Conservation (phyloP, 176 grass and related monocot genomes). For the Tuctoria greenei region DNA sequence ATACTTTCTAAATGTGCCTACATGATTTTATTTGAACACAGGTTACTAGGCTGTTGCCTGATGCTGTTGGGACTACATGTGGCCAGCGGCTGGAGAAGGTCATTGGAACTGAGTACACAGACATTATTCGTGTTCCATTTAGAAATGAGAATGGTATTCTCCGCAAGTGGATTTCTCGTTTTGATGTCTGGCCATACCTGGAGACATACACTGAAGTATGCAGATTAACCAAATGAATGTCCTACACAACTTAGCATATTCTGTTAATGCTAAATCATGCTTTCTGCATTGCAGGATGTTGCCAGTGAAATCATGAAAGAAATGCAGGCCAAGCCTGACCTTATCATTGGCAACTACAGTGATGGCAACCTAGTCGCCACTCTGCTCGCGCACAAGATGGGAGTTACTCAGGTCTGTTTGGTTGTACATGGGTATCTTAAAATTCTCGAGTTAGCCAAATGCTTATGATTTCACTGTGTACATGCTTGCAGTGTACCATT, state of each 20-base stretch:
- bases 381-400: conserved; percentile 85
- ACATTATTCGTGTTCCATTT: conserved; percentile 91
- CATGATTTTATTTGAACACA: conserved; percentile 35
- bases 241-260: not conserved
- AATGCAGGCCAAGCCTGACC: conserved; percentile 88
- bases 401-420: conserved; percentile 77
- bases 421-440: not conserved
- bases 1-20: not conserved
- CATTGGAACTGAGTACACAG: conserved; percentile 78
- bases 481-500: conserved; percentile 73
- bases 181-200: conserved; percentile 97
- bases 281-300: conserved; percentile 66
- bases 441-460: not conserved
- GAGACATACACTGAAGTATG: conserved; percentile 90
- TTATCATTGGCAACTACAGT: conserved; percentile 98
- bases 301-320: conserved; percentile 74
- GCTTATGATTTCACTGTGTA: conserved; percentile 8
- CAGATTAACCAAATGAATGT: not conserved
- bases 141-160: conserved; percentile 79
- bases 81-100: conserved; percentile 82
- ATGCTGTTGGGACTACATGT: conserved; percentile 96
- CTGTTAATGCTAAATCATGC: conserved; percentile 20
- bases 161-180: conserved; percentile 96
- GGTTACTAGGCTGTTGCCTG: conserved; percentile 95
- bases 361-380: conserved; percentile 93